Percentiles rank a stretch among this genome's conserved stretches.
Conservation (phyloP, 2,329 filamentous ascomycete species). For the Corniculantispora saksenae region DNA sequence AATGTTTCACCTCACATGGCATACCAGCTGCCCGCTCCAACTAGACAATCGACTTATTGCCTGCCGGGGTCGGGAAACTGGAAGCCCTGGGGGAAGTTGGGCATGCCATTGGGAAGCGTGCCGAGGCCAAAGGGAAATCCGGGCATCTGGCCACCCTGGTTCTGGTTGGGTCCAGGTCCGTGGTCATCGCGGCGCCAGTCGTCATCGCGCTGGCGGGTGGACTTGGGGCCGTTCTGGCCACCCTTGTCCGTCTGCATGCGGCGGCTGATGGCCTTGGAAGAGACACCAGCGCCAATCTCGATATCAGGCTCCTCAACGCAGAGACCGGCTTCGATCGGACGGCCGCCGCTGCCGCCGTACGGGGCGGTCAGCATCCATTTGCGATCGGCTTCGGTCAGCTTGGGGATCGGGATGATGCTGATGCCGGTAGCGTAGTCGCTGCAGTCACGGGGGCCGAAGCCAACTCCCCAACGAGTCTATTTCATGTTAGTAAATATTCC, state of each 20-base stretch:
- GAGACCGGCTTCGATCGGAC: constrained; percentile 76
- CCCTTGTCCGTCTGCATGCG: constrained; percentile 70
- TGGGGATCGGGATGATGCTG: constrained; percentile 88
- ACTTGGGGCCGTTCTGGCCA: constrained; percentile 65
- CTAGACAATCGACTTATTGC: constrained; percentile 7
- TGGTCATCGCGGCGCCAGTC: constrained; percentile 26
- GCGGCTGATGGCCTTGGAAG: constrained; percentile 79
- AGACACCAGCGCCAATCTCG: constrained; percentile 95
- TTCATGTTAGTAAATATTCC: constrained; percentile 25
- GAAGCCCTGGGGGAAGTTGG: constrained; percentile 43
- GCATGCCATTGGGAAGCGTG: constrained; percentile 39
- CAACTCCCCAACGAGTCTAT: constrained; percentile 94
- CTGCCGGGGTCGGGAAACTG: constrained; percentile 38
- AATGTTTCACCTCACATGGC: background rate
- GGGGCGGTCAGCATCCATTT: constrained; percentile 97
- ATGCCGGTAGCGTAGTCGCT: constrained; percentile 92
- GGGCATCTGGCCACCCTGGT: constrained; percentile 24
- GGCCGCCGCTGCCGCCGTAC: constrained; percentile 87
- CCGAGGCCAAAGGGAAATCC: constrained; percentile 42
- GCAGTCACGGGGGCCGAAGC: constrained; percentile 94
- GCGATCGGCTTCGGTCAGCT: constrained; percentile 91
- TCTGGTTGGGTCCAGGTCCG: constrained; percentile 23
- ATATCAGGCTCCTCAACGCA: constrained; percentile 97
- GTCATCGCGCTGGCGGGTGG: constrained; percentile 49
- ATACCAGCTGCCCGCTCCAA: background rate